These are phyloP conservation scores for Stagonosporopsis tanaceti DNA, from an alignment of 2,329 filamentous ascomycete species.

Conservation along the genomic window DNA sequence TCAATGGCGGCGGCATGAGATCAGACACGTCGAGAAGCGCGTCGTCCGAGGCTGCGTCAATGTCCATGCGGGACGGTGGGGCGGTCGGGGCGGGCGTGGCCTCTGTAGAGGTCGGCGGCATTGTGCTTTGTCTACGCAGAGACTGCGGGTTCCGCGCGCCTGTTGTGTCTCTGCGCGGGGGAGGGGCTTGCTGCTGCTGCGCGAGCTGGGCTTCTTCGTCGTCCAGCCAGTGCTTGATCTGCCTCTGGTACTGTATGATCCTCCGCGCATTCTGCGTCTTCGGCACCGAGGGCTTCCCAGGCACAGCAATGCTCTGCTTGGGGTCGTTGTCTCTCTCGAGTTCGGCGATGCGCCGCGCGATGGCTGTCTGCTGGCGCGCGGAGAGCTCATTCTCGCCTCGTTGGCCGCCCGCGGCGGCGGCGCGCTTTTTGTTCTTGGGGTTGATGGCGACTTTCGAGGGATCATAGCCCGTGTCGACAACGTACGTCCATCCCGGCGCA, in stretches of 20 bases:
- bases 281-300: constrained; percentile 40
- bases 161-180: constrained; percentile 26
- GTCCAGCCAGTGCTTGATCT: constrained; percentile 82
- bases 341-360: constrained; percentile 81
- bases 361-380: constrained; percentile 82
- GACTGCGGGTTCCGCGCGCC: constrained; percentile 25
- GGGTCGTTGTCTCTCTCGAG: constrained; percentile 77
- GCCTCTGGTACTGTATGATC: constrained; percentile 82
- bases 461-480: constrained; percentile 74
- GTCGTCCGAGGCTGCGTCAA: constrained; percentile 49
- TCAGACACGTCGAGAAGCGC: constrained; percentile 63
- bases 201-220: constrained; percentile 77
- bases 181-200: constrained; percentile 46
- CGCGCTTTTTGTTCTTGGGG: constrained; percentile 71
- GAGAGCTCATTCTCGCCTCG: constrained; percentile 67
- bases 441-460: constrained; percentile 63
- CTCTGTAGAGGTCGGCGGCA: constrained; percentile 37
- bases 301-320: constrained; percentile 54
- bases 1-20: constrained; percentile 65
- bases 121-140: constrained; percentile 34
- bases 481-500: constrained; percentile 91
- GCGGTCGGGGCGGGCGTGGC: constrained; percentile 32
- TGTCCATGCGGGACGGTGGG: constrained; percentile 19
- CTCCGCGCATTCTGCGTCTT: constrained; percentile 72
- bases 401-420: constrained; percentile 53